phyloP scores from a whole-genome alignment of 768 basidiomycete genomes.

The Ramaria rubella region DNA sequence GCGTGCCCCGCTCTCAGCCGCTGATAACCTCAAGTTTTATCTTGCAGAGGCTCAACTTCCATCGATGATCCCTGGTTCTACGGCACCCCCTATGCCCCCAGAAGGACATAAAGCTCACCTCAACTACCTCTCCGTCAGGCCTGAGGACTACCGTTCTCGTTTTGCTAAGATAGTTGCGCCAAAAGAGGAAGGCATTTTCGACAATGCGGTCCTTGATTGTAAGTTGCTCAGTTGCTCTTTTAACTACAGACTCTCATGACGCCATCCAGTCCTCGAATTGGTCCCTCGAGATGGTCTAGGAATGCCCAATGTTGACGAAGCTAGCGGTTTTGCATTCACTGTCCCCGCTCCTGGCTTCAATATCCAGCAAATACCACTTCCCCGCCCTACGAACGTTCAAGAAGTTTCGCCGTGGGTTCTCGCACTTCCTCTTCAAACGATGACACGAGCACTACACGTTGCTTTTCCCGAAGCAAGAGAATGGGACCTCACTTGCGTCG shows the following conservation, averaged over 20 bases:
- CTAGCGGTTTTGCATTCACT: constrained; percentile 35
- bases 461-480: constrained; percentile 21
- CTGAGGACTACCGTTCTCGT: constrained; percentile 40
- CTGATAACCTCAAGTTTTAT: background rate
- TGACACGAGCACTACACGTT: constrained; percentile 34
- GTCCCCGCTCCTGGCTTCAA: constrained; percentile 20
- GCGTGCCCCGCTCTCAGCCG: background rate
- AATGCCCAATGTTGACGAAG: constrained; percentile 32
- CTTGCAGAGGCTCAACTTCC: background rate
- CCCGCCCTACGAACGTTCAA: background rate
- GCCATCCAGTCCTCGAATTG: constrained; percentile 18
- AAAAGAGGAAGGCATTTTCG: background rate
- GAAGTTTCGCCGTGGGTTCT: constrained; percentile 47
- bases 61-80: background rate
- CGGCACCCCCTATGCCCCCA: constrained; percentile 1
- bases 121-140: constrained; percentile 30
- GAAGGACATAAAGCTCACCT: constrained; percentile 3
- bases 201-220: background rate
- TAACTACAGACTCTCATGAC: constrained; percentile 20
- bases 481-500: constrained; percentile 25
- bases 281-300: constrained; percentile 32
- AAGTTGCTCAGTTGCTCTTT: constrained; percentile 1
- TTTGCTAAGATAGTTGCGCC: constrained; percentile 43
- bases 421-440: constrained; percentile 45
- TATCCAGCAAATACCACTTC: background rate